These are phyloP conservation scores for Backusella morwellensis DNA, from an alignment of 192 early-diverging fungal species.

Conservation along the genomic window DNA sequence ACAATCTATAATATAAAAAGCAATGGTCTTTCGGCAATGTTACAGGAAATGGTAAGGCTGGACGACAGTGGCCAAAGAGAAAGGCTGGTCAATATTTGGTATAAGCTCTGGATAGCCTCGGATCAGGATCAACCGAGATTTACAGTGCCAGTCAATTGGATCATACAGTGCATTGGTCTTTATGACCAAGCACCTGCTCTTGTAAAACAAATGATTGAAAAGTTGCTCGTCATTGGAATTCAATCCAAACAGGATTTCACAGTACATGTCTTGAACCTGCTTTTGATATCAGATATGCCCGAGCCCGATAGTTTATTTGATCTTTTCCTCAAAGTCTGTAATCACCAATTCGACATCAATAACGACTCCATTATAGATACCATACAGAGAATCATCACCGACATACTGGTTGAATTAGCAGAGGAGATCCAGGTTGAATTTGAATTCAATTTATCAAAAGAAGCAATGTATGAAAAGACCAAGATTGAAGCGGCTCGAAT, in stretches of 20 bases:
- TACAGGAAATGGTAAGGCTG: constrained; percentile 20
- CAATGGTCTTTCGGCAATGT: constrained; percentile 14
- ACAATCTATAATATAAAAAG: neutral
- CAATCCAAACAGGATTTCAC: neutral
- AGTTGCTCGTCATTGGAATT: constrained; percentile 10
- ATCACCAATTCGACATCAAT: neutral
- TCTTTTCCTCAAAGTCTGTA: neutral
- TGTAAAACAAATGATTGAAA: constrained; percentile 25
- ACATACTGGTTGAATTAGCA: neutral
- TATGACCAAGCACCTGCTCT: constrained; percentile 25
- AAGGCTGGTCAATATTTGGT: constrained; percentile 1
- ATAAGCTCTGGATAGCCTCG: neutral
- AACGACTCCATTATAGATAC: neutral
- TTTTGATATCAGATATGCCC: constrained; percentile 23
- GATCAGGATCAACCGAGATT: neutral
- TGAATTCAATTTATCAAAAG: neutral
- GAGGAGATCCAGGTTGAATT: constrained; percentile 9
- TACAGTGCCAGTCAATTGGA: constrained; percentile 8
- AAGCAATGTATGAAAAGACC: neutral
- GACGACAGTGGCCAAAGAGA: neutral
- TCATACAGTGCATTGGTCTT: constrained; percentile 21
- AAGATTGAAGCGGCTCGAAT: neutral
- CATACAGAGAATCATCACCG: neutral
- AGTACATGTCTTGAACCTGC: constrained; percentile 10
- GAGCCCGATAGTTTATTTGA: constrained; percentile 14